Base-by-base conservation (phyloP, 306 rosid genomes). In the Corylus americana region DNA sequence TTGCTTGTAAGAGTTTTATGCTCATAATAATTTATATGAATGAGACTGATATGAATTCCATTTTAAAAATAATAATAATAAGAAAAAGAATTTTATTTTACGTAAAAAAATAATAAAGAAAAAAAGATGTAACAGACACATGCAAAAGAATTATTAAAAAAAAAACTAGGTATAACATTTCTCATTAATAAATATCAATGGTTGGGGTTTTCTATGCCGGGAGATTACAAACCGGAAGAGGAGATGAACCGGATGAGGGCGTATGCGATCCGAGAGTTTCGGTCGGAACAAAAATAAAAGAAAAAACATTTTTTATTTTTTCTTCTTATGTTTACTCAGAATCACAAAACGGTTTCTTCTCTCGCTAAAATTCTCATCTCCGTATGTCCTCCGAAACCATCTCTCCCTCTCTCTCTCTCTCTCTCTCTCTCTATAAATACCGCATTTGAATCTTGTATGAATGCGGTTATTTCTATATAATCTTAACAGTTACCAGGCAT, bases 211-310 rank as follows among this genome's bases (percentile, higher is more conserved):
- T 42, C 8, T 5, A 5, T 42, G 18, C 5, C 7, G 53, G 1
- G 11, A 27, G 37, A 66, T 31, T 68, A 44, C 1, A 0, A 45
- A 69, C 77, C 78, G 16, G 55, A 13, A 78, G 53, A 31, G 49
- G 54, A 50, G 69, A 70, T 7, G 74, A 76, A 85, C 76, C 74
- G 18, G 61, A 27, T 7, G 61, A 49, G 55, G 55, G 51, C 81
- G 22, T 25, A 3, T 20, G 64, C 64, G 87, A 82, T 85, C 88
- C 91, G 81, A 42, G 81, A 83, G 49, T 50, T 76, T n/a, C 2
- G 51, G 72, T 42, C 16, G 61, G 39, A 49, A 69, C 8, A 9
- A 1, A 27, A 4, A 25, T 16, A 53, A 53, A 53, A 9, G 10
- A 0, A 16, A 7, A 8, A 3, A 1, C 25, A 22, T 22, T 48